A percentile compares a stretch with the other conserved stretches of the same genome.
Evolutionary conservation across 208 protist species (phyloP).

Genomic region (Leishmania amazonensis): DNA sequence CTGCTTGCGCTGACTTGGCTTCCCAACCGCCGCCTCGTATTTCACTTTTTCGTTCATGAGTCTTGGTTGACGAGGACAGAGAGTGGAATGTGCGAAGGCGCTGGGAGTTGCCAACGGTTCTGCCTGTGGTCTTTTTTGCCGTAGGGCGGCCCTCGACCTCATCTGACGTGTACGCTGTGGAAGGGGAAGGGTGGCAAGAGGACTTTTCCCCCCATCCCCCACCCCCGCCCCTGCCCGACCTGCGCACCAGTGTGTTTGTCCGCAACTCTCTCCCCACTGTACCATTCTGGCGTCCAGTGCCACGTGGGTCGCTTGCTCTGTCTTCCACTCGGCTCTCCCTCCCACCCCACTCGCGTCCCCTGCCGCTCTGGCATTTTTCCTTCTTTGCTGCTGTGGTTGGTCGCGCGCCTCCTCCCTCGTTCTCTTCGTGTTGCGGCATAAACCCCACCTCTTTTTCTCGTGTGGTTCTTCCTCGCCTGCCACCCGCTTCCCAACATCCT

Average conservation of each 20-base stretch:
- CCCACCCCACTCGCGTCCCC: neutral
- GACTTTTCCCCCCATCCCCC: neutral
- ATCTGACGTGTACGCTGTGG: neutral
- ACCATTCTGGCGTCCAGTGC: neutral
- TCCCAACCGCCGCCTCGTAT: neutral
- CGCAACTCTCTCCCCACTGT: neutral
- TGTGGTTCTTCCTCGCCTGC: neutral
- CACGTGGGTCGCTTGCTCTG: neutral
- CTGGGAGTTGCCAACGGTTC: neutral
- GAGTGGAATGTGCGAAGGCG: neutral
- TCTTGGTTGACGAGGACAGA: neutral
- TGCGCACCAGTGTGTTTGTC: neutral
- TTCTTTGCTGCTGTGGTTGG: neutral
- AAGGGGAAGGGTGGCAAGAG: neutral
- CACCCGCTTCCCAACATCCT: neutral
- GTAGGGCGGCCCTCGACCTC: neutral
- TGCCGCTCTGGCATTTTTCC: neutral
- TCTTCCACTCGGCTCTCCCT: constrained; percentile 5
- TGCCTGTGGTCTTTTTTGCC: neutral
- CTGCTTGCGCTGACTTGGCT: neutral
- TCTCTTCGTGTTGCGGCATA: neutral
- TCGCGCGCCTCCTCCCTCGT: neutral
- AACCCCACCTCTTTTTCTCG: neutral
- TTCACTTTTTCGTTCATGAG: neutral
- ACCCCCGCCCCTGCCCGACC: neutral